Base-by-base conservation (phyloP, 2,329 filamentous ascomycete genomes). In the Sphaerulina vaccinii region DNA sequence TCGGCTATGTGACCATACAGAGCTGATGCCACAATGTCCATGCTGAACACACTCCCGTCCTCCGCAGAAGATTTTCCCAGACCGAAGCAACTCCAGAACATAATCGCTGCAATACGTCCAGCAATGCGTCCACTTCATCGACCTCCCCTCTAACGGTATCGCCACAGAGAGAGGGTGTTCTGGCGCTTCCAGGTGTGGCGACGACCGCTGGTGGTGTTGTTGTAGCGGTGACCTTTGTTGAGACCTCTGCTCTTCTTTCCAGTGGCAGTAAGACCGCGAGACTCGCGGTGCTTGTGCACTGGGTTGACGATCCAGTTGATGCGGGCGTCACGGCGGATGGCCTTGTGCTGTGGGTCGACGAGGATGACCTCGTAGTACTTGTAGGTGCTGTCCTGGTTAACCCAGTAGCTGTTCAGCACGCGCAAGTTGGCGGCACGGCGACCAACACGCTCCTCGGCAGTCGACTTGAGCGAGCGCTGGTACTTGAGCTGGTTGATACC, bases 291-390 rank as follows among this genome's bases (percentile, higher is more conserved):
- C 91, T 99, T 99, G 90, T 99, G 93, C 71, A 99, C 95, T 68
- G 93, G 88, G 81, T 95, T 95, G 81, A 92, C 90, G 84, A 99
- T 99, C 93, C 93, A 99, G 89, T 96, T 99, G 88, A 99, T 97
- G 79, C 93, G 91, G 72, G 93, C 82, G 78, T 99, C 93, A 74
- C 88, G 89, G 78, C 93, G 93, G 84, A 99, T 99, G 73, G 93
- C 93, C 86, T 97, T 97, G 89, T 99, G 93, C 83, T 95, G 88
- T 75, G 93, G 93, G 82, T 99, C 93, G 75, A 99, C 92, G 73
- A 96, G 89, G 82, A 99, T 97, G 79, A 97, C 86, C 82, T 99
- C 93, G 83, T 85, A 99, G 88, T 99, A 99, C 85, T 99, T 99
- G 89, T 97, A 99, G 79, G 93, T 99, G 58, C 91, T 96, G 83